These are phyloP conservation scores for Boletus sp. DNA, from an alignment of 1,284 basidiomycete species.

Conservation along the genomic window DNA sequence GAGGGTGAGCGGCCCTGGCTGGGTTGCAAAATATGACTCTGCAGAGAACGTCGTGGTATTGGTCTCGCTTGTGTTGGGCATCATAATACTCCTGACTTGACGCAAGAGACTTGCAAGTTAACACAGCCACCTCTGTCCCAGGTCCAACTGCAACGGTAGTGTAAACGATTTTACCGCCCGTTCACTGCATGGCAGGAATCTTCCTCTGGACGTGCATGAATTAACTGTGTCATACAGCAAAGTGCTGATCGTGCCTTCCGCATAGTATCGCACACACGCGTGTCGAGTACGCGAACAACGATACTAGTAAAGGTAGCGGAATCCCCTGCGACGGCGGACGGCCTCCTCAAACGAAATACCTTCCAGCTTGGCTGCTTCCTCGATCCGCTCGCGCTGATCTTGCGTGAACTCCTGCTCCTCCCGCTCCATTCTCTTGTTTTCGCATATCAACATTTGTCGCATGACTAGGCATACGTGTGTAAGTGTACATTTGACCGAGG, in stretches of 20 bases:
- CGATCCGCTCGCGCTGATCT: conserved; percentile 46
- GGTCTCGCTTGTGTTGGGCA: conserved; percentile 18
- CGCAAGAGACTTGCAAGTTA: background rate
- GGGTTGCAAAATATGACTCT: conserved; percentile 85
- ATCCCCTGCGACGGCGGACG: conserved; percentile 51
- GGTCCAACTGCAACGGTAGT: no score
- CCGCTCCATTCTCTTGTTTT: conserved; percentile 49
- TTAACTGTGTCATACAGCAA: no score
- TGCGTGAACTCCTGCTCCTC: conserved; percentile 48
- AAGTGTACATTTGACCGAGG: background rate
- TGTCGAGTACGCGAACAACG: no score
- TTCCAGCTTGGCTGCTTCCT: conserved; percentile 54
- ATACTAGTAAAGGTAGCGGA: conserved; percentile 43
- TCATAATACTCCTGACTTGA: conserved; percentile 20
- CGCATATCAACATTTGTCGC: conserved; percentile 49
- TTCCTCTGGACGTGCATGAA: no score
- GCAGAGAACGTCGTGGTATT: conserved; percentile 64
- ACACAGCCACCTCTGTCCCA: conserved; percentile 30
- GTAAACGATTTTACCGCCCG: no score
- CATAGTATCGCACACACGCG: no score
- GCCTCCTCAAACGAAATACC: conserved; percentile 56
- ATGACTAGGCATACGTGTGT: conserved; percentile 44
- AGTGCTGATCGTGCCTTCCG: no score
- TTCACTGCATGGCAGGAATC: no score
- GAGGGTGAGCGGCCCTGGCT: conserved; percentile 72